phyloP scores from a whole-genome alignment of 495 filamentous ascomycete genomes.

The Cercophora scortea region DNA sequence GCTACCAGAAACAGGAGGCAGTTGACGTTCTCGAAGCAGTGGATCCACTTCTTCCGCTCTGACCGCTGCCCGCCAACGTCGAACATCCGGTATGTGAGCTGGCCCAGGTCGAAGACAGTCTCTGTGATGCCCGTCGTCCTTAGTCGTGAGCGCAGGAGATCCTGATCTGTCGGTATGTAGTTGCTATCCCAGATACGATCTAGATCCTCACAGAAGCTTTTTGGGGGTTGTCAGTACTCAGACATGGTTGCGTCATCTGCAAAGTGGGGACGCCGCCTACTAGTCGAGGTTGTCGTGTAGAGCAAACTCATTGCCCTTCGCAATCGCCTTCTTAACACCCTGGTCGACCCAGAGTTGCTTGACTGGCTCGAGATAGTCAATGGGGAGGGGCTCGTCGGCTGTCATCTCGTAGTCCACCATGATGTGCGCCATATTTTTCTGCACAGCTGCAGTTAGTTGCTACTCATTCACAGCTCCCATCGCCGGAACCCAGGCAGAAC shows the following conservation, averaged over 20 bases:
- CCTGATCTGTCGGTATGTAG: conserved; percentile 94
- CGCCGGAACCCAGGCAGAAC: too few species aligned
- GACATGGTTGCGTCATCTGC: background rate
- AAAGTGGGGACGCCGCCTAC: conserved; percentile 44
- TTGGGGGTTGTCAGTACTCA: background rate
- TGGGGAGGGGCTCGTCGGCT: conserved; percentile 63
- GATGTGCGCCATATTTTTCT: conserved; percentile 48
- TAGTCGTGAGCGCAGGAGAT: conserved; percentile 85
- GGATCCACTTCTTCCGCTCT: conserved; percentile 99
- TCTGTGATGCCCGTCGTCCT: conserved; percentile 96
- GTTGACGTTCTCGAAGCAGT: conserved; percentile 97
- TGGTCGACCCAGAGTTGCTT: conserved; percentile 74
- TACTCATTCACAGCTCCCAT: too few species aligned
- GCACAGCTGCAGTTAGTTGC: background rate
- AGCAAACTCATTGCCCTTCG: conserved; percentile 90
- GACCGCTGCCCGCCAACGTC: conserved; percentile 96
- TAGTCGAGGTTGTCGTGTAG: conserved; percentile 92
- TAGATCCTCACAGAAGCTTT: conserved; percentile 83
- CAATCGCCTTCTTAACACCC: conserved; percentile 78
- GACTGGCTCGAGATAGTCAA: conserved; percentile 66
- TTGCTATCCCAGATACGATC: conserved; percentile 81
- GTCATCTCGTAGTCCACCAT: conserved; percentile 67
- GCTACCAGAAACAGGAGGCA: conserved; percentile 91
- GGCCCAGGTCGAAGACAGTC: conserved; percentile 88
- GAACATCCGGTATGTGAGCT: conserved; percentile 97